Evolutionary conservation across 2,329 filamentous ascomycete genomes (phyloP).

Genomic region (Bisporella sp.): DNA sequence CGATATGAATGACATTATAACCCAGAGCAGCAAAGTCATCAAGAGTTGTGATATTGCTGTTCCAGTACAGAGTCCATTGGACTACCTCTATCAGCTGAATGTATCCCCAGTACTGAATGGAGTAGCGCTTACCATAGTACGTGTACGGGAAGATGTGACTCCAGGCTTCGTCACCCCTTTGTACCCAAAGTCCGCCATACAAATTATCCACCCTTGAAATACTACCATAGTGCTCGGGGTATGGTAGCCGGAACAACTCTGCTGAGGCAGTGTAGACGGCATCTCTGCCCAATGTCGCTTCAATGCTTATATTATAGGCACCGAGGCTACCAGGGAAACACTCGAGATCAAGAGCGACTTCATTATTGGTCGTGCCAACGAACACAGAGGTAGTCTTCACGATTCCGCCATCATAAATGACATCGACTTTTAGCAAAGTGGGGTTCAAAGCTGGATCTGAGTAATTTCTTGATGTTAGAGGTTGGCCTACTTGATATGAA

Average conservation of each 20-base stretch:
- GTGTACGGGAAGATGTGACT: slow-evolving; percentile 37
- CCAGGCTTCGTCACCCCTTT: slow-evolving; percentile 18
- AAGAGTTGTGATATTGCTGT: too few species aligned
- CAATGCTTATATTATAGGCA: slow-evolving; percentile 32
- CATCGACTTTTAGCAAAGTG: slow-evolving; percentile 15
- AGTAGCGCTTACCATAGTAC: slow-evolving; percentile 28
- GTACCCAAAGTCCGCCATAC: slow-evolving; percentile 35
- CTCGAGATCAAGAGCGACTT: slow-evolving; percentile 28
- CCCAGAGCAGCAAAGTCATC: neutral
- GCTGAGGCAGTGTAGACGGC: slow-evolving; percentile 28
- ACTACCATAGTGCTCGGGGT: slow-evolving; percentile 34
- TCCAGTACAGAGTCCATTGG: slow-evolving; percentile 10
- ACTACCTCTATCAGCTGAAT: slow-evolving; percentile 15
- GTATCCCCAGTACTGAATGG: too few species aligned
- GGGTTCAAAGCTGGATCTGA: slow-evolving; percentile 13
- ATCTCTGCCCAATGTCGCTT: slow-evolving; percentile 24
- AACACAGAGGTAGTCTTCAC: slow-evolving; percentile 21
- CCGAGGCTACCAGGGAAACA: slow-evolving; percentile 19
- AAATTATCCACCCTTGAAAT: slow-evolving; percentile 37
- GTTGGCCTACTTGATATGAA: slow-evolving; percentile 29
- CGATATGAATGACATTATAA: slow-evolving; percentile 15
- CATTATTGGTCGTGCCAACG: slow-evolving; percentile 30
- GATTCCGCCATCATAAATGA: slow-evolving; percentile 21
- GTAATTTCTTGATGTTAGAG: slow-evolving; percentile 20
- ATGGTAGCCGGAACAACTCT: slow-evolving; percentile 32